phyloP scores from a whole-genome alignment of 495 filamentous ascomycete genomes.

The Zalerion maritima region DNA sequence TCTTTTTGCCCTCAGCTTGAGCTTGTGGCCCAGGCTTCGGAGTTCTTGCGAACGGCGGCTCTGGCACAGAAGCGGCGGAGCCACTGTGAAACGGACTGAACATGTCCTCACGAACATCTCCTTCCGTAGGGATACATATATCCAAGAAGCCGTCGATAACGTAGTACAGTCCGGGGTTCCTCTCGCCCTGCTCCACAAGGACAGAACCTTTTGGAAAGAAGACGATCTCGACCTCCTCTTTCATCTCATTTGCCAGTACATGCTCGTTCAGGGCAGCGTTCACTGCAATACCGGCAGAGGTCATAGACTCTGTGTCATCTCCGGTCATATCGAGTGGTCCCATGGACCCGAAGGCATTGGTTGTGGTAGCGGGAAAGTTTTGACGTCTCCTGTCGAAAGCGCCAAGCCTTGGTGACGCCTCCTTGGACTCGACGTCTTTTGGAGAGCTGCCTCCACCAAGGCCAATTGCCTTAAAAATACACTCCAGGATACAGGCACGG shows the following conservation, averaged over 20 bases:
- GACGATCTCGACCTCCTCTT: constrained; percentile 91
- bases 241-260: constrained; percentile 54
- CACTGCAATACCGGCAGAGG: constrained; percentile 39
- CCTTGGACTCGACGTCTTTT: constrained; percentile 54
- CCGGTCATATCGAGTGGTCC: constrained; percentile 70
- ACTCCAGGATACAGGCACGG: constrained; percentile 79
- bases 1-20: constrained; percentile 10
- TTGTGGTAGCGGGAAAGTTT: constrained; percentile 64
- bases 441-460: constrained; percentile 53
- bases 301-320: constrained; percentile 79
- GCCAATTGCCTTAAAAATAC: constrained; percentile 90
- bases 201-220: constrained; percentile 91
- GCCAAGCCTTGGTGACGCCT: constrained; percentile 70
- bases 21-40: constrained; percentile 6
- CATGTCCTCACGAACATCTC: no score
- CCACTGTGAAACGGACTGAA: no score
- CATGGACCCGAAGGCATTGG: constrained; percentile 88
- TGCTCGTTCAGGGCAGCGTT: constrained; percentile 27
- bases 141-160: constrained; percentile 96
- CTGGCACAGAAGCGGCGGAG: no score
- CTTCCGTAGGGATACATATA: constrained; percentile 58
- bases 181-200: constrained; percentile 91
- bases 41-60: constrained; percentile 7
- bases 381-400: constrained; percentile 75
- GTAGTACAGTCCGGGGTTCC: constrained; percentile 92